Evolutionary conservation across 345 rosid genomes (phyloP).

Genomic region (Laguncularia racemosa): DNA sequence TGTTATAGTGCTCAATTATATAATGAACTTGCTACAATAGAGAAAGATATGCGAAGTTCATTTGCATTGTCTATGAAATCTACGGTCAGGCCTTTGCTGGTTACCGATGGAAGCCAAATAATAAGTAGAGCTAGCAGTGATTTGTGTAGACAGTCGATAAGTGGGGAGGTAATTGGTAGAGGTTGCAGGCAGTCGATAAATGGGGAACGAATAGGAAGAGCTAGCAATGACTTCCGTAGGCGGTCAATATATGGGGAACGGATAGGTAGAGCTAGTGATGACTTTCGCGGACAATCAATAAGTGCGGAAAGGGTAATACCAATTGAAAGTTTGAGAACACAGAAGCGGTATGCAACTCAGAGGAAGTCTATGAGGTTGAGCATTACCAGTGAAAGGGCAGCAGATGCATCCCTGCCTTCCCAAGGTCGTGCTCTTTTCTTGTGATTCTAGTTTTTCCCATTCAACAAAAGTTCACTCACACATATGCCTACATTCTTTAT

Average conservation of each 20-base stretch:
- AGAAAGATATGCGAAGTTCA: conserved; percentile 11
- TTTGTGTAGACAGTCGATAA: not conserved
- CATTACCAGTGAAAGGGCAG: not conserved
- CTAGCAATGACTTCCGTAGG: not conserved
- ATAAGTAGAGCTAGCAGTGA: conserved; percentile 13
- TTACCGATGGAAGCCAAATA: conserved; percentile 14
- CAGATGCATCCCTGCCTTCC: conserved; percentile 6
- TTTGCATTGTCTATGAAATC: conserved; percentile 3
- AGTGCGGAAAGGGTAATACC: too few relatives aligned
- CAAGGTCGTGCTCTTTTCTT: conserved; percentile 9
- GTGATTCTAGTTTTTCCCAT: not conserved
- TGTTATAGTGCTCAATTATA: conserved; percentile 8
- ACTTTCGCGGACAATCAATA: not conserved
- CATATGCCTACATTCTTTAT: too few relatives aligned
- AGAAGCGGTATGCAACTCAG: not conserved
- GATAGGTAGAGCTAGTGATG: not conserved
- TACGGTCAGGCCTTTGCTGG: conserved; percentile 9
- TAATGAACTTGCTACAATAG: conserved; percentile 4
- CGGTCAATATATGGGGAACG: too few relatives aligned
- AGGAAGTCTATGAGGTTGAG: conserved; percentile 3
- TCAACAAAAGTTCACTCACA: too few relatives aligned
- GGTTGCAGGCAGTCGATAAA: conserved; percentile 1
- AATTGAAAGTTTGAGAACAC: not conserved
- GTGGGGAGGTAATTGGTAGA: conserved; percentile 4
- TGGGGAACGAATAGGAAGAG: not conserved